phyloP scores from a whole-genome alignment of 345 rosid species.

The Hibiscus mutabilis region DNA sequence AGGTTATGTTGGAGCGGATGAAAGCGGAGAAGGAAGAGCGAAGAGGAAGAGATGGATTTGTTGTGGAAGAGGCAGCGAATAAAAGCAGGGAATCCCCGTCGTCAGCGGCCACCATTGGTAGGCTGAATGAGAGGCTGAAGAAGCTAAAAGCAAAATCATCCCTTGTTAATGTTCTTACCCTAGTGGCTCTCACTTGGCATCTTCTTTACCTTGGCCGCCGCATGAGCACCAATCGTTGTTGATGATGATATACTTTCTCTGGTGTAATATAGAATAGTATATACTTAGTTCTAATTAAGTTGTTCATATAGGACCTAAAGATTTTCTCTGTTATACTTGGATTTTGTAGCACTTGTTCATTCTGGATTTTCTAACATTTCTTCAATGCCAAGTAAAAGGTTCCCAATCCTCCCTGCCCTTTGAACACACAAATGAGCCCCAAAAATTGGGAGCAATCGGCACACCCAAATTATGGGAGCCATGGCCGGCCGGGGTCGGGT shows the following conservation, averaged over 20 bases:
- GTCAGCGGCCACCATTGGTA: background rate
- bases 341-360: background rate
- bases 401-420: no score
- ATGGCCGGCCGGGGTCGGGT: no score
- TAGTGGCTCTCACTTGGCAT: constrained; percentile 63
- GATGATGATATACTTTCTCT: background rate
- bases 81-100: constrained; percentile 2
- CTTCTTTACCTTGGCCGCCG: constrained; percentile 49
- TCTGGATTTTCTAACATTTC: background rate
- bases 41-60: constrained; percentile 39
- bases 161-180: constrained; percentile 38
- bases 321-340: background rate
- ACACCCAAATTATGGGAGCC: no score
- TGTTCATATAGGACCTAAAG: background rate
- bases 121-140: constrained; percentile 48
- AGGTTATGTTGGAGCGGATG: constrained; percentile 70
- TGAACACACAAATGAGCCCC: no score
- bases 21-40: constrained; percentile 77
- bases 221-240: constrained; percentile 25
- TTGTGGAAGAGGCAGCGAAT: background rate
- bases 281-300: background rate
- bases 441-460: no score
- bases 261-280: background rate
- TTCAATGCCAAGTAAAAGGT: background rate
- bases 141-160: constrained; percentile 61